A percentile compares a stretch with the other conserved stretches of the same genome.
Conservation (phyloP, 306 rosid genomes). For the Mimosa pudica region DNA sequence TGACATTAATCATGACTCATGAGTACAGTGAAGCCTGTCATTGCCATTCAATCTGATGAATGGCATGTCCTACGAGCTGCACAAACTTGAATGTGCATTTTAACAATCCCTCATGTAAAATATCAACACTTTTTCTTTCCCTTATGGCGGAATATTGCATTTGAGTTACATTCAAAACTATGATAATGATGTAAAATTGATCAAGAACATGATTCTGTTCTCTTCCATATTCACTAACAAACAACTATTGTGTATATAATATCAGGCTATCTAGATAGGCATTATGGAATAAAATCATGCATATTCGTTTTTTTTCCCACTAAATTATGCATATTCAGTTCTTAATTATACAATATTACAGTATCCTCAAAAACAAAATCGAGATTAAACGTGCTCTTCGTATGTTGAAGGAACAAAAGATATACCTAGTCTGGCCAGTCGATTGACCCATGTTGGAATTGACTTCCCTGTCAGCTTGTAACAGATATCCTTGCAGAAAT, state of each 20-base stretch:
- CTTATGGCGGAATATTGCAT: not conserved
- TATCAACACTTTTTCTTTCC: not conserved
- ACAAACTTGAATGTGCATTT: not conserved
- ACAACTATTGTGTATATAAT: not conserved
- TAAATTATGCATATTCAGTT: not conserved
- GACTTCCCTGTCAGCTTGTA: conserved; percentile 84
- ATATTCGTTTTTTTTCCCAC: no score
- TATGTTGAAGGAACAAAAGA: conserved; percentile 28
- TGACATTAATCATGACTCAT: not conserved
- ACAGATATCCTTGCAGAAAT: conserved; percentile 95
- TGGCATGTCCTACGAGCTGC: not conserved
- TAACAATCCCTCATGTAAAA: not conserved
- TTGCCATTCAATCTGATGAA: not conserved
- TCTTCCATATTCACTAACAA: conserved; percentile 10
- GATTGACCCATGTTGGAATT: conserved; percentile 95
- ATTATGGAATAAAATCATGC: not conserved
- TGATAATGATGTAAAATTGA: not conserved
- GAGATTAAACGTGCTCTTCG: not conserved
- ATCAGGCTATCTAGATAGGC: not conserved
- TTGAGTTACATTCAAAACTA: not conserved
- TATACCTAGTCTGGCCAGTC: conserved; percentile 92
- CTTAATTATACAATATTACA: not conserved
- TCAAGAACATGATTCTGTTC: not conserved
- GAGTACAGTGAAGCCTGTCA: conserved; percentile 1
- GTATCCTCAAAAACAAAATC: not conserved